Percentiles rank a stretch among this genome's conserved stretches.
Evolutionary conservation across 1,284 basidiomycete species (phyloP).

Genomic region (Cutaneotrichosporon spelunceum): DNA sequence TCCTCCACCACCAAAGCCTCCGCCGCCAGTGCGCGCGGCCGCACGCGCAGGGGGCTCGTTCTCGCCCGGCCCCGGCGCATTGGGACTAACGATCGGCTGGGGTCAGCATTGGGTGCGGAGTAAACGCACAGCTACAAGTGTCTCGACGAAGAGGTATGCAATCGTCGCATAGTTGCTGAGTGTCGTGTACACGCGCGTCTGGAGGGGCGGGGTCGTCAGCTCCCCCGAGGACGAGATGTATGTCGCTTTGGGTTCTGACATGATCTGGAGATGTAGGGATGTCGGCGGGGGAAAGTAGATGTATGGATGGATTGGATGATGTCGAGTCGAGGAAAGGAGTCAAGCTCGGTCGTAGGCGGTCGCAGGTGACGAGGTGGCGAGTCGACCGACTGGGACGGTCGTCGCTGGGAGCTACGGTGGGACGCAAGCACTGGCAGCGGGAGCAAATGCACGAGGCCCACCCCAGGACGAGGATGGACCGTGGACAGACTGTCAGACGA

Average conservation of each 20-base stretch:
- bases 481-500: too few species aligned
- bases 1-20: slow-evolving; percentile 20
- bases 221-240: slow-evolving; percentile 43
- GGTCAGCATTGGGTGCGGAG: neutral
- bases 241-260: slow-evolving; percentile 21
- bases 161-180: slow-evolving; percentile 23
- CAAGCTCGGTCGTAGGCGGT: too few species aligned
- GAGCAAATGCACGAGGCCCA: too few species aligned
- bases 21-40: neutral
- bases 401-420: too few species aligned
- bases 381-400: slow-evolving; percentile 5
- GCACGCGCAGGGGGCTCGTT: slow-evolving; percentile 12
- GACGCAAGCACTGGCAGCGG: too few species aligned
- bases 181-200: slow-evolving; percentile 23
- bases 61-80: slow-evolving; percentile 28
- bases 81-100: slow-evolving; percentile 39
- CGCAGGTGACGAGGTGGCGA: slow-evolving; percentile 16
- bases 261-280: slow-evolving; percentile 8
- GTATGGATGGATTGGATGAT: neutral
- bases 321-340: neutral
- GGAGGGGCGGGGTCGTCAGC: slow-evolving; percentile 32
- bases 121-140: slow-evolving; percentile 39
- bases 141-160: slow-evolving; percentile 43
- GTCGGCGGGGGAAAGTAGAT: neutral
- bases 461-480: too few species aligned